phyloP scores from a whole-genome alignment of 768 basidiomycete species.

The Lactarius pseudohatsudake region DNA sequence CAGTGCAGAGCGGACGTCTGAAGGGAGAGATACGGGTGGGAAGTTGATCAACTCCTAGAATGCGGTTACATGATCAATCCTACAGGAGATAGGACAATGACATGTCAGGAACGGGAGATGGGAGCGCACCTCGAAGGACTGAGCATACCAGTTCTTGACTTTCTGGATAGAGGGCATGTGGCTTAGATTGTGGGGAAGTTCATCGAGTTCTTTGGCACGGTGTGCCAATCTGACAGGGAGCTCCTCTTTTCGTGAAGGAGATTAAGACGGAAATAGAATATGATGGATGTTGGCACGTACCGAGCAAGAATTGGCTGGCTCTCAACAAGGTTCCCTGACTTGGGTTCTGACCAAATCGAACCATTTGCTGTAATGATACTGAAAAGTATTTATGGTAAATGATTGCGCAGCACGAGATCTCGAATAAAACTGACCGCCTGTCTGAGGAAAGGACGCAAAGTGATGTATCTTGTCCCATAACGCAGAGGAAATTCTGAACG shows the following conservation, averaged over 20 bases:
- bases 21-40: constrained; percentile 70
- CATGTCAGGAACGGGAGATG: neutral
- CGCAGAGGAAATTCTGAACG: constrained; percentile 70
- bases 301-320: constrained; percentile 85
- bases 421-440: constrained; percentile 60
- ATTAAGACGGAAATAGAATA: constrained; percentile 7
- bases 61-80: neutral
- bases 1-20: constrained; percentile 64
- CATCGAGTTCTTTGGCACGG: constrained; percentile 92
- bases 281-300: constrained; percentile 41
- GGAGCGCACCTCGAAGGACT: constrained; percentile 86
- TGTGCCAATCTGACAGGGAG: constrained; percentile 94
- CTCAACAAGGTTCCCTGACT: constrained; percentile 92
- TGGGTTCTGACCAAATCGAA: constrained; percentile 94
- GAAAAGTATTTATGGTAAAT: constrained; percentile 15
- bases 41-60: constrained; percentile 88
- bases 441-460: constrained; percentile 90
- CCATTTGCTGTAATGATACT: constrained; percentile 98
- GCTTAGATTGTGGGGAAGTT: constrained; percentile 87
- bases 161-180: constrained; percentile 91
- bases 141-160: constrained; percentile 98
- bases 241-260: constrained; percentile 60
- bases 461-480: constrained; percentile 92
- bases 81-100: constrained; percentile 15
- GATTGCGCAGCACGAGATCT: constrained; percentile 5